phyloP scores from a whole-genome alignment of 1,284 basidiomycete species.

The Xerocomus amazonicus region DNA sequence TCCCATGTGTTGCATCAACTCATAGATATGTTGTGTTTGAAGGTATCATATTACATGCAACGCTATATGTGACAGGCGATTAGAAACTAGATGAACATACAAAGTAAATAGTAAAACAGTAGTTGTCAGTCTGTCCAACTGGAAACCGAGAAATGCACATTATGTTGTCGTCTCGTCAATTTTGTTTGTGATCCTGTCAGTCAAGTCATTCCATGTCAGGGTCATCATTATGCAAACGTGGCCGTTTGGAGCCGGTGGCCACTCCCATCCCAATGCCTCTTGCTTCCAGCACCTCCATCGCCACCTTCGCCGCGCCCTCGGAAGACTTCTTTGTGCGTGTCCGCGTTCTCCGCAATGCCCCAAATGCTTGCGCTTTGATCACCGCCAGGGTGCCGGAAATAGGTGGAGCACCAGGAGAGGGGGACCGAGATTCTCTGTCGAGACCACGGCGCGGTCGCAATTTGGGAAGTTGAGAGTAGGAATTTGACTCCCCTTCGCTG shows the following conservation, averaged over 20 bases:
- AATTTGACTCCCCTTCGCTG: constrained; percentile 51
- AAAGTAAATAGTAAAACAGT: constrained; percentile 32
- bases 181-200: constrained; percentile 14
- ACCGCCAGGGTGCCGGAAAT: constrained; percentile 79
- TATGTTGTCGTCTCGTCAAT: constrained; percentile 27
- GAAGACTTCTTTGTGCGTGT: constrained; percentile 65
- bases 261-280: constrained; percentile 67
- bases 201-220: constrained; percentile 42
- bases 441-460: constrained; percentile 44
- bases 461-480: constrained; percentile 40
- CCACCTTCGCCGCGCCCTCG: constrained; percentile 70
- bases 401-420: constrained; percentile 59
- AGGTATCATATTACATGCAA: constrained; percentile 40
- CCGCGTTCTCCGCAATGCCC: constrained; percentile 73
- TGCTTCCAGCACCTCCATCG: constrained; percentile 72
- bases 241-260: constrained; percentile 50
- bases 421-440: constrained; percentile 60
- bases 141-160: constrained; percentile 26
- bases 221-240: constrained; percentile 52
- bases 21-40: constrained; percentile 20
- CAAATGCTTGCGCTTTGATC: constrained; percentile 84
- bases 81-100: constrained; percentile 33
- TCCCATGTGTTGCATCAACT: constrained; percentile 2
- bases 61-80: constrained; percentile 34
- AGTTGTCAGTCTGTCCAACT: constrained; percentile 25